Evolutionary conservation across 192 early-diverging fungal species (phyloP).

Genomic region (Oehlia diaphana): DNA sequence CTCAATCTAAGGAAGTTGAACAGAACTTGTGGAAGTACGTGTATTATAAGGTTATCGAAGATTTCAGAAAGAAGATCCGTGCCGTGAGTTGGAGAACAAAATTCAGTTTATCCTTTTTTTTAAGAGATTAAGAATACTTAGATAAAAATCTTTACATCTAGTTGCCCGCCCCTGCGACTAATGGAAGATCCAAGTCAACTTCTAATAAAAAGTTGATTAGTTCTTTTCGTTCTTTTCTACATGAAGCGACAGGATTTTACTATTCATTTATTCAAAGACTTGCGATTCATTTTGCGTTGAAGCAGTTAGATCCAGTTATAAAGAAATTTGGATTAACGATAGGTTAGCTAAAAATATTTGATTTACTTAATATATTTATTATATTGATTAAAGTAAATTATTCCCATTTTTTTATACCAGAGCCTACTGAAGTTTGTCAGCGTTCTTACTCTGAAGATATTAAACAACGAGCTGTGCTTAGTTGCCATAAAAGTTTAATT

Average conservation of each 20-base stretch:
- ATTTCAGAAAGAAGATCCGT: slow-evolving; percentile 45
- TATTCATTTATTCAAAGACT: slow-evolving; percentile 49
- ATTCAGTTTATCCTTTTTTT: not conserved
- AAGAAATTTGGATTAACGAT: slow-evolving; percentile 34
- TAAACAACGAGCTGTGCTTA: slow-evolving; percentile 40
- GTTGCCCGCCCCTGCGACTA: not conserved
- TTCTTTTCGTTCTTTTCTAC: slow-evolving; percentile 48
- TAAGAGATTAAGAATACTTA: not conserved
- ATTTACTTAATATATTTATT: no score
- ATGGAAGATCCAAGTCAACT: not conserved
- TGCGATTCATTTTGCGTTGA: slow-evolving; percentile 42
- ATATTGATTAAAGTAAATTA: not conserved
- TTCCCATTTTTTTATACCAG: slow-evolving; percentile 11
- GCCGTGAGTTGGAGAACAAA: slow-evolving; percentile 28
- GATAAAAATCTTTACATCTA: not conserved
- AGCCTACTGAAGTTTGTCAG: slow-evolving; percentile 33
- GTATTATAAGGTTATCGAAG: slow-evolving; percentile 53
- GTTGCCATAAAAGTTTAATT: slow-evolving; percentile 57
- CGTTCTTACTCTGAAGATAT: slow-evolving; percentile 18
- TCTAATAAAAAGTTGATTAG: slow-evolving; percentile 37
- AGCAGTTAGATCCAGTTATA: slow-evolving; percentile 37
- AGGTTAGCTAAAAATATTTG: slow-evolving; percentile 28
- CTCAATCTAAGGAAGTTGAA: slow-evolving; percentile 50
- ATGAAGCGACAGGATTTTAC: slow-evolving; percentile 55
- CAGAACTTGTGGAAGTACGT: slow-evolving; percentile 50